Evolutionary conservation across 176 grass and related monocot genomes (phyloP).

Genomic region (Rhipidocladum racemiflorum): DNA sequence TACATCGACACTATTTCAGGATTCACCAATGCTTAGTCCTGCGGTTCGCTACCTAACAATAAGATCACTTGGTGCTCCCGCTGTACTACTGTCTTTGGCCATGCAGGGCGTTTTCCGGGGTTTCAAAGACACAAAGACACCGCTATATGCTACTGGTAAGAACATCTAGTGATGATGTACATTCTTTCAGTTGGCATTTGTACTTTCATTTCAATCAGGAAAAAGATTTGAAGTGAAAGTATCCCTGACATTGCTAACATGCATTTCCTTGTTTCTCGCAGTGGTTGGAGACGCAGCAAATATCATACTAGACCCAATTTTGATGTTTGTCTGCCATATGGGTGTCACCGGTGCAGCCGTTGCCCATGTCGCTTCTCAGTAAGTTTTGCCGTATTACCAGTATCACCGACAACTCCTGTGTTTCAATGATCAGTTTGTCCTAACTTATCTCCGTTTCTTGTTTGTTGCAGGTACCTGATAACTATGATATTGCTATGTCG

Average conservation of each 20-base stretch:
- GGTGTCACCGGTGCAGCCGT: conserved; percentile 92
- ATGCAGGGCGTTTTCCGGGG: conserved; percentile 99
- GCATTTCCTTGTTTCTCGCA: conserved; percentile 26
- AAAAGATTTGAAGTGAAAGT: not conserved
- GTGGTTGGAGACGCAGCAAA: conserved; percentile 83
- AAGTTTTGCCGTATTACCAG: conserved; percentile 33
- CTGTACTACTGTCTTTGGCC: conserved; percentile 86
- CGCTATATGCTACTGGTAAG: conserved; percentile 87
- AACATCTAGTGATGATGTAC: not conserved
- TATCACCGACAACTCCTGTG: not conserved
- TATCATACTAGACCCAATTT: conserved; percentile 90
- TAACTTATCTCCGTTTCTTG: not conserved
- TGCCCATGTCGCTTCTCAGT: conserved; percentile 94
- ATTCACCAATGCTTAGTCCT: conserved; percentile 72
- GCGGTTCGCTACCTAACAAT: conserved; percentile 85
- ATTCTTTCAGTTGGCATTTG: not conserved
- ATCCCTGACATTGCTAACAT: not conserved
- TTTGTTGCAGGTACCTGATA: conserved; percentile 76
- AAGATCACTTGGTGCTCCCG: conserved; percentile 84
- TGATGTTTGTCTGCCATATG: conserved; percentile 90
- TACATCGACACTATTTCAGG: conserved; percentile 37
- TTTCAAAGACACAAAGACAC: conserved; percentile 90
- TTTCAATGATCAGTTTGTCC: conserved; percentile 17
- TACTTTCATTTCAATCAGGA: not conserved
- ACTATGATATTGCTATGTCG: conserved; percentile 70